Percentiles rank a stretch among this genome's conserved stretches.
Evolutionary conservation across 179 eudicot species (phyloP).

Genomic region (Silene coronaria): DNA sequence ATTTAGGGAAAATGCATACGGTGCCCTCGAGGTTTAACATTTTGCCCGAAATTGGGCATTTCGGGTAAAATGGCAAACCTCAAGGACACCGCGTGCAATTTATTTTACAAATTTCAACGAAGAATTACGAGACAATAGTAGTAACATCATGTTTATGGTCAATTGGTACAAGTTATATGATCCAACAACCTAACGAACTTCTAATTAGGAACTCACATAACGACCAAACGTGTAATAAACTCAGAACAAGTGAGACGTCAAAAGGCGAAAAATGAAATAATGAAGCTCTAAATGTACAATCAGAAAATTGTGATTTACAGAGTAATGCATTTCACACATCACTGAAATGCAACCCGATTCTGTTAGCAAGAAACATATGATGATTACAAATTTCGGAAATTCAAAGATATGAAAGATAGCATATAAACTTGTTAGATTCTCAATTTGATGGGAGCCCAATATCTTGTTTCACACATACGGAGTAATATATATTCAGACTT

Average conservation of each 20-base stretch:
- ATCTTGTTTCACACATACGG: not conserved
- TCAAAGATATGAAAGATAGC: not conserved
- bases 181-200: no score
- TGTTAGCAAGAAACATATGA: not conserved
- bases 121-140: no score
- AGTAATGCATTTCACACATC: not conserved
- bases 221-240: no score
- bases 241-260: not conserved
- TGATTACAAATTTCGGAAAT: conserved; percentile 1
- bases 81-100: no score
- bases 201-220: no score
- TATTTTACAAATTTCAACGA: no score
- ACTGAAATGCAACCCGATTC: not conserved
- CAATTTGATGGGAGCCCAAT: not conserved
- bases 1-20: no score
- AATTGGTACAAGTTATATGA: no score
- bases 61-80: no score
- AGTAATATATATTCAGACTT: conserved; percentile 4
- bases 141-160: no score
- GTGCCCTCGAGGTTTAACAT: no score
- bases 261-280: not conserved
- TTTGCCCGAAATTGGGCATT: no score
- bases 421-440: not conserved
- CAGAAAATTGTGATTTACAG: not conserved
- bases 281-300: not conserved